These are phyloP conservation scores for Eucommia ulmoides DNA, from an alignment of 257 asterid species.

Conservation along the genomic window DNA sequence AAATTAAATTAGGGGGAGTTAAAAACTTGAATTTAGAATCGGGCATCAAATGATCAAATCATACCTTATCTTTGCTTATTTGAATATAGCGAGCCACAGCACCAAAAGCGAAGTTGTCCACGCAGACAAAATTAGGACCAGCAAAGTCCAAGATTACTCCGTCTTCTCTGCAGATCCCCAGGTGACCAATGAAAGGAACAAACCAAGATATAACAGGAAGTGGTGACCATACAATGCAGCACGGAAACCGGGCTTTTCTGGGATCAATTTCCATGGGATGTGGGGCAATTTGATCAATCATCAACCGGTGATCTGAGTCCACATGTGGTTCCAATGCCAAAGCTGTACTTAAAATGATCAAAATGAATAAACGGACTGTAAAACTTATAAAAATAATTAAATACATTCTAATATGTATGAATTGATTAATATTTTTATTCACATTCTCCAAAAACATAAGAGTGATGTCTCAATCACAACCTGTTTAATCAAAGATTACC, in stretches of 20 bases:
- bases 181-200: slow-evolving; percentile 75
- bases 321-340: slow-evolving; percentile 41
- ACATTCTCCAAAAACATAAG: too few species aligned
- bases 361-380: neutral
- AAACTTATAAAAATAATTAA: too few species aligned
- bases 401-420: neutral
- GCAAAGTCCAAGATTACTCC: slow-evolving; percentile 93
- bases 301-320: slow-evolving; percentile 36
- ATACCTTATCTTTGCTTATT: slow-evolving; percentile 64
- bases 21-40: slow-evolving; percentile 4
- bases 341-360: slow-evolving; percentile 14
- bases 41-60: slow-evolving; percentile 3
- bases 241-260: slow-evolving; percentile 55
- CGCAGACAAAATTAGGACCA: slow-evolving; percentile 81
- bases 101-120: slow-evolving; percentile 83
- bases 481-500: neutral
- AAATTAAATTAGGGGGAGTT: neutral
- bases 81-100: slow-evolving; percentile 70
- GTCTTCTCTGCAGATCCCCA: slow-evolving; percentile 83
- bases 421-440: too few species aligned
- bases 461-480: too few species aligned
- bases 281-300: slow-evolving; percentile 29
- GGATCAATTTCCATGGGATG: slow-evolving; percentile 40
- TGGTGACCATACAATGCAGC: slow-evolving; percentile 94
- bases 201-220: slow-evolving; percentile 88